Conservation (phyloP, 2,329 filamentous ascomycete species). For the Triangularia verruculosa region DNA sequence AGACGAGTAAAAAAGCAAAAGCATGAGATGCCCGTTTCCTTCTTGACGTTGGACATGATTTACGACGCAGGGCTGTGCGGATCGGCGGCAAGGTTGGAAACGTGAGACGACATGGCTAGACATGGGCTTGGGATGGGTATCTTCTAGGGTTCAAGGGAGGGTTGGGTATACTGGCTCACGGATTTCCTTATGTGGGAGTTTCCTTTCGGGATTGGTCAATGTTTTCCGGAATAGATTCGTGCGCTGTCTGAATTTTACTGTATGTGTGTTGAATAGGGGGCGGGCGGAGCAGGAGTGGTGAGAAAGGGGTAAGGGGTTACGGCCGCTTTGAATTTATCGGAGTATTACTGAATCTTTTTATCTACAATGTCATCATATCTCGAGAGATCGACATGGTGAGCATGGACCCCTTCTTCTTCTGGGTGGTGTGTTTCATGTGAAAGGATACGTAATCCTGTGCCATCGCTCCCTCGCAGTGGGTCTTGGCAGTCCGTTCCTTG, state of each 20-base stretch:
- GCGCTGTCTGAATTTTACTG: conserved; percentile 4
- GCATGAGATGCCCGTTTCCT: conserved; percentile 15
- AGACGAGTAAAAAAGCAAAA: conserved; percentile 3
- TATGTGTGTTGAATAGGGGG: neutral
- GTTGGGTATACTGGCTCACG: conserved; percentile 16
- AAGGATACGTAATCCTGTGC: conserved; percentile 7
- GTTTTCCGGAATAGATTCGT: conserved; percentile 14
- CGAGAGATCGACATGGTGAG: neutral
- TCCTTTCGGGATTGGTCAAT: conserved; percentile 7
- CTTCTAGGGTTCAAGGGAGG: conserved; percentile 14
- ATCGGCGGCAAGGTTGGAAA: conserved; percentile 23
- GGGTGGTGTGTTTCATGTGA: conserved; percentile 4
- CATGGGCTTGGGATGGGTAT: conserved; percentile 8
- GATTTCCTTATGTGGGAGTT: conserved; percentile 18
- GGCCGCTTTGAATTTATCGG: neutral
- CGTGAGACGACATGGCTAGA: conserved; percentile 17
- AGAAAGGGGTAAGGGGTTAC: neutral
- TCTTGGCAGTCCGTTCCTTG: conserved; percentile 1
- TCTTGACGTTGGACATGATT: conserved; percentile 29
- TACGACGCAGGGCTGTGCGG: conserved; percentile 24
- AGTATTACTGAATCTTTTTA: neutral
- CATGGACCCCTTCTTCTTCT: neutral
- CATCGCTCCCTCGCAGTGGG: neutral
- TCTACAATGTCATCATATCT: neutral
- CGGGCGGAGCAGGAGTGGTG: neutral